A percentile compares a stretch with the other conserved stretches of the same genome.
These are phyloP conservation scores for Vaccinium vitisidaea DNA, from an alignment of 148 eudicot species.

Conservation along the genomic window DNA sequence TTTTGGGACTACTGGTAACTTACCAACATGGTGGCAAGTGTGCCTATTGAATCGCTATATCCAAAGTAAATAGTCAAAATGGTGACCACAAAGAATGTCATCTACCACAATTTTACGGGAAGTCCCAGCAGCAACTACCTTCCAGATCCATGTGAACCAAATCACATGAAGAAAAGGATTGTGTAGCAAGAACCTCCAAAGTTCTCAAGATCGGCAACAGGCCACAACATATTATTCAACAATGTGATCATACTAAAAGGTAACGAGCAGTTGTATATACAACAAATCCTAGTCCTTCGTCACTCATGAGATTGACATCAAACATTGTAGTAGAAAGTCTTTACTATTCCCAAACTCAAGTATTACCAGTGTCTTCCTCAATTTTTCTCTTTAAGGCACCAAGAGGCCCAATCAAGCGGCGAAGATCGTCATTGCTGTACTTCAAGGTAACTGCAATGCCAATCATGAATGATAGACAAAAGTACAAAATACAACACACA, in stretches of 20 bases:
- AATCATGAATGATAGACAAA: background rate
- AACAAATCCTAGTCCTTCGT: slow-evolving; percentile 3
- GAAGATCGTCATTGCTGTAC: slow-evolving; percentile 77
- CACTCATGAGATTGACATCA: background rate
- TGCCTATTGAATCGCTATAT: background rate
- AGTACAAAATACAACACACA: background rate
- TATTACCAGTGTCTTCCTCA: slow-evolving; percentile 82
- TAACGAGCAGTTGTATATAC: background rate
- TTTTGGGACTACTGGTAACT: too few species aligned
- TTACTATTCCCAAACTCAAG: slow-evolving; percentile 10
- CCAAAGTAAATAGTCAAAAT: background rate
- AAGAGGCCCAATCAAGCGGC: slow-evolving; percentile 82
- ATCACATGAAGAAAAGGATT: background rate
- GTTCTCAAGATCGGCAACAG: background rate
- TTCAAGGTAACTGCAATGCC: slow-evolving; percentile 61
- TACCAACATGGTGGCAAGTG: background rate
- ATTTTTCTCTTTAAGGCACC: slow-evolving; percentile 83
- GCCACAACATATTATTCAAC: background rate
- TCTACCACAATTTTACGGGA: background rate
- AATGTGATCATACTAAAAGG: background rate
- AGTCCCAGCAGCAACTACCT: background rate
- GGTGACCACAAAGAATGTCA: background rate
- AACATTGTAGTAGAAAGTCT: background rate
- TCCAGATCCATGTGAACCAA: background rate
- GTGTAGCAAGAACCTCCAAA: background rate